phyloP scores from a whole-genome alignment of 2,329 filamentous ascomycete species.

The Verticillium isaacii region DNA sequence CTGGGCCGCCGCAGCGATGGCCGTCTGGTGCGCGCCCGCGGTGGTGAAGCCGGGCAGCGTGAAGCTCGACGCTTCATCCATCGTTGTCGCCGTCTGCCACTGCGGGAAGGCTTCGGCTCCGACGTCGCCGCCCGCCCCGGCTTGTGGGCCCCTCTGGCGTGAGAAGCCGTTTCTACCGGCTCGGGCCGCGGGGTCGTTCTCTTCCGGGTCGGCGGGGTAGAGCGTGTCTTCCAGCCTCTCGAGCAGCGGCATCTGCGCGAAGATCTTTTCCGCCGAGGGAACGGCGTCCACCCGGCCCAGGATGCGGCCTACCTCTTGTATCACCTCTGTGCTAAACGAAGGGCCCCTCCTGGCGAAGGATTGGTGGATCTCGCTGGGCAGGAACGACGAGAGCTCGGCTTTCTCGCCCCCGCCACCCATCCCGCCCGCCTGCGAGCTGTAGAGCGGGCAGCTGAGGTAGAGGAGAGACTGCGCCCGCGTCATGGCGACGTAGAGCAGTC shows the following conservation, averaged over 20 bases:
- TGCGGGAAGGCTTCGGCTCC: neutral
- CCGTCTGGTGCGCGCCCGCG: constrained; percentile 48
- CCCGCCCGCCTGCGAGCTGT: constrained; percentile 50
- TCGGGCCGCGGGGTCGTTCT: constrained; percentile 4
- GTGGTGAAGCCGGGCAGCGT: constrained; percentile 60
- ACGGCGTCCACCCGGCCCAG: constrained; percentile 50
- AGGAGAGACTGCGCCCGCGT: constrained; percentile 83
- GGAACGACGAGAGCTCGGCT: constrained; percentile 61
- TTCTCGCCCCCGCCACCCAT: constrained; percentile 48
- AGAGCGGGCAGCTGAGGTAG: constrained; percentile 76
- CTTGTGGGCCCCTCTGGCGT: neutral
- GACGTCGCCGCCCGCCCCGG: neutral
- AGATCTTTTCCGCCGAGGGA: constrained; percentile 52
- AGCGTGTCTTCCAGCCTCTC: constrained; percentile 60
- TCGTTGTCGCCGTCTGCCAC: constrained; percentile 44
- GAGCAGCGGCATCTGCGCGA: constrained; percentile 46
- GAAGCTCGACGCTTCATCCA: constrained; percentile 54
- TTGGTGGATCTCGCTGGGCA: constrained; percentile 40
- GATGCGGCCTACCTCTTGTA: constrained; percentile 67
- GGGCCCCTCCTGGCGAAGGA: constrained; percentile 60
- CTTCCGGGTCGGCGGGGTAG: constrained; percentile 46
- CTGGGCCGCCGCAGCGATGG: constrained; percentile 27
- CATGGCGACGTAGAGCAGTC: constrained; percentile 94
- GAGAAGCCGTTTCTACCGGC: constrained; percentile 4
- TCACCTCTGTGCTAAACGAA: constrained; percentile 56